Percentiles rank a stretch among this genome's conserved stretches.
Conservation (phyloP, 345 rosid genomes). For the Acer saccharum region DNA sequence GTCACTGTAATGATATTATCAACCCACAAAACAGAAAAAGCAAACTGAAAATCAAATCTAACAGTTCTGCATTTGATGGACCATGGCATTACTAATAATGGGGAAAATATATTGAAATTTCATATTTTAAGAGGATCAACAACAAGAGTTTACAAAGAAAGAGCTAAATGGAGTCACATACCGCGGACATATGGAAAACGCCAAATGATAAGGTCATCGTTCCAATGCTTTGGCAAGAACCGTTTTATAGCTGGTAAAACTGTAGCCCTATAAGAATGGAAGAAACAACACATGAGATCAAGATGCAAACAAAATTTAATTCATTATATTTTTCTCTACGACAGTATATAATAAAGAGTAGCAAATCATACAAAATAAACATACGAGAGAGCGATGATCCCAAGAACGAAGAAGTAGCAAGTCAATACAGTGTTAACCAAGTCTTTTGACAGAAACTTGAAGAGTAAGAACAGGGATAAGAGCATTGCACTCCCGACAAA, state of each 20-base stretch:
- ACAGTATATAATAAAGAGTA: not conserved
- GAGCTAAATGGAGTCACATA: conserved; percentile 40
- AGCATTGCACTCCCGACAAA: conserved; percentile 98
- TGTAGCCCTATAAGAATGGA: conserved; percentile 70
- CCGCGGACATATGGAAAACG: conserved; percentile 76
- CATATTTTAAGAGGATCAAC: not conserved
- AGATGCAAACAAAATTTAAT: not conserved
- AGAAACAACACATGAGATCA: conserved; percentile 22
- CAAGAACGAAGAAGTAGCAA: conserved; percentile 91
- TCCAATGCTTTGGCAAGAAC: conserved; percentile 81
- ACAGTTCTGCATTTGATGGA: not conserved
- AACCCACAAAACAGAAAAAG: not conserved
- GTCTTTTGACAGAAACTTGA: conserved; percentile 95
- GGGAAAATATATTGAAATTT: not conserved
- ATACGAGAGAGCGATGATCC: conserved; percentile 93
- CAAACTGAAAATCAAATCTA: not conserved
- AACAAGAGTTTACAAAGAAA: not conserved
- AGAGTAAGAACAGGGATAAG: conserved; percentile 87
- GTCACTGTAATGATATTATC: not conserved
- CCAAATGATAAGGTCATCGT: conserved; percentile 75
- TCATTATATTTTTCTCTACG: not conserved
- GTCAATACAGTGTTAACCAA: conserved; percentile 95
- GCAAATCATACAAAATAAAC: conserved; percentile 41
- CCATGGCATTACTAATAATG: not conserved
- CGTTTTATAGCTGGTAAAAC: conserved; percentile 76